These are phyloP conservation scores for Ophiostoma novo-ulmi DNA, from an alignment of 2,329 filamentous ascomycete genomes.

Conservation along the genomic window DNA sequence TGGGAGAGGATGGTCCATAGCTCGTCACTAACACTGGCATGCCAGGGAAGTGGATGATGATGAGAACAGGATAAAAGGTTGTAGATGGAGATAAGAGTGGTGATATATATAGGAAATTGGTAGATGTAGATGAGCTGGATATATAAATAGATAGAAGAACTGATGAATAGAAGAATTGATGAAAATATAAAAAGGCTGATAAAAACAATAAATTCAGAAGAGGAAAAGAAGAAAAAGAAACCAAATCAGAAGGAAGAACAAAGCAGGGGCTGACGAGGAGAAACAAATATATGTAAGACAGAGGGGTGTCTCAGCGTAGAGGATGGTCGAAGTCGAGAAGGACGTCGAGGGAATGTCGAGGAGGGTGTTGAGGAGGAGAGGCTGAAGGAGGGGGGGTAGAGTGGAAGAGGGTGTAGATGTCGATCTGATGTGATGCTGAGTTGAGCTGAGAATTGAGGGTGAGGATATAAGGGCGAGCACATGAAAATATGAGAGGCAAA, in stretches of 20 bases:
- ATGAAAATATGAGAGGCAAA: too few relatives aligned
- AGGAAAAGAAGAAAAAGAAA: background rate
- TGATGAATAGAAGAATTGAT: background rate
- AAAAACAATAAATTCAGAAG: background rate
- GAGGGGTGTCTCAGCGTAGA: slow-evolving; percentile 3
- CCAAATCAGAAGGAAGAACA: background rate
- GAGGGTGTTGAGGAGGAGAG: background rate
- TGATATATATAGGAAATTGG: background rate
- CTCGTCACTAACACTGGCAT: slow-evolving; percentile 43
- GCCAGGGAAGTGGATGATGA: slow-evolving; percentile 30
- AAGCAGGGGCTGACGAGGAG: background rate
- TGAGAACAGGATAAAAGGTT: background rate
- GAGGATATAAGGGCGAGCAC: too few relatives aligned
- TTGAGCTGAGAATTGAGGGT: background rate
- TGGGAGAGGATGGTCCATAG: slow-evolving; percentile 45
- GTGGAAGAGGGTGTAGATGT: background rate
- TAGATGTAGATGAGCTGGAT: background rate
- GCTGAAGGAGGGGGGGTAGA: background rate
- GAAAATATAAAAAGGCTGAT: background rate
- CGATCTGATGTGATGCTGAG: background rate
- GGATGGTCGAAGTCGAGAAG: background rate
- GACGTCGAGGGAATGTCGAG: background rate
- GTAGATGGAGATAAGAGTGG: background rate
- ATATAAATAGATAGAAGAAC: background rate
- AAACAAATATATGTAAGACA: slow-evolving; percentile 7